Percentiles rank a stretch among this genome's conserved stretches.
phyloP scores from a whole-genome alignment of 177 flowering plant genomes.

The Vitis hybrid region DNA sequence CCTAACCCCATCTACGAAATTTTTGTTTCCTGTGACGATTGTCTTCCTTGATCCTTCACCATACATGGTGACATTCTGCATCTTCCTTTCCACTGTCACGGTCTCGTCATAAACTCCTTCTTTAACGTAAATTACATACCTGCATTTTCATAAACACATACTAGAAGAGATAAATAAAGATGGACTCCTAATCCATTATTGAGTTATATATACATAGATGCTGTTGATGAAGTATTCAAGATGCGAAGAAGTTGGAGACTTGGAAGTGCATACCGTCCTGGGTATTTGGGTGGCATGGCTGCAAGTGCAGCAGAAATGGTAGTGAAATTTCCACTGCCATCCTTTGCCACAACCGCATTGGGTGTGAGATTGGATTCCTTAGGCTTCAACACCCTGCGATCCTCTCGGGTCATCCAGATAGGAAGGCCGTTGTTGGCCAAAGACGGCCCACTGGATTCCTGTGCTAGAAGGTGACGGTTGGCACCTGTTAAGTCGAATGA shows the following conservation, averaged over 20 bases:
- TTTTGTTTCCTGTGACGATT: constrained; percentile 62
- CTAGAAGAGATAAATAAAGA: not conserved
- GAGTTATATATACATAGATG: too few species aligned
- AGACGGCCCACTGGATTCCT: not conserved
- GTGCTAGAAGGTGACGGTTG: constrained; percentile 21
- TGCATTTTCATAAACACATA: constrained; percentile 13
- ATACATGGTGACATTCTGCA: constrained; percentile 56
- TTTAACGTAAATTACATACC: constrained; percentile 66
- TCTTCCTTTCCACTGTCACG: constrained; percentile 42
- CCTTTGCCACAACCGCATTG: constrained; percentile 50
- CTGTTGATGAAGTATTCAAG: too few species aligned
- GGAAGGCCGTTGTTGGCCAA: constrained; percentile 21
- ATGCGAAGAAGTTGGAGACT: too few species aligned
- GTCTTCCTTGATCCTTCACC: constrained; percentile 74
- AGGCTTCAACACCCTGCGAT: constrained; percentile 31
- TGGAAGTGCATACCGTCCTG: constrained; percentile 47
- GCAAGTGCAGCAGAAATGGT: constrained; percentile 16
- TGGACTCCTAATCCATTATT: too few species aligned
- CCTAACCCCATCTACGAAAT: constrained; percentile 50
- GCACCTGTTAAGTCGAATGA: not conserved
- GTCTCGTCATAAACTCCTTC: constrained; percentile 63
- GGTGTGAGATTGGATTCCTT: constrained; percentile 20
- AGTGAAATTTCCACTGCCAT: constrained; percentile 47
- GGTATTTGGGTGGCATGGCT: constrained; percentile 41
- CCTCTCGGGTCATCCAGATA: constrained; percentile 31